Evolutionary conservation across 306 rosid species (phyloP).

Genomic region (Quercus gilva): DNA sequence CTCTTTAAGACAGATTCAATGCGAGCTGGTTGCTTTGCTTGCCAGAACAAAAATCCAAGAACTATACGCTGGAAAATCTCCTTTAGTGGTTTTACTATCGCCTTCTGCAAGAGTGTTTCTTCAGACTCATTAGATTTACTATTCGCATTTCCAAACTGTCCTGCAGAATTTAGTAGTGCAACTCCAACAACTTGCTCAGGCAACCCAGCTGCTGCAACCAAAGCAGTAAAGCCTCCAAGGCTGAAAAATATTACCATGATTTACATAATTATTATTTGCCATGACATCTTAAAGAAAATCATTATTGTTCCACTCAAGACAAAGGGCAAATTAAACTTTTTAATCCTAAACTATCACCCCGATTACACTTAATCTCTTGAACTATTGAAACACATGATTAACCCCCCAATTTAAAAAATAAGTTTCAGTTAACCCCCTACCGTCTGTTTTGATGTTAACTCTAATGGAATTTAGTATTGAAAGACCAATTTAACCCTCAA

Average conservation of each 20-base stretch:
- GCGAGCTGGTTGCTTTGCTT: conserved; percentile 85
- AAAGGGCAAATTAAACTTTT: too few relatives aligned
- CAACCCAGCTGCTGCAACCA: conserved; percentile 76
- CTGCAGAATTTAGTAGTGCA: conserved; percentile 81
- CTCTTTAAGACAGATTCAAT: conserved; percentile 74
- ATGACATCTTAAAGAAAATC: not conserved
- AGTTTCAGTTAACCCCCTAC: too few relatives aligned
- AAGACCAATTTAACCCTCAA: too few relatives aligned
- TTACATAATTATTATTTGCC: conserved; percentile 5
- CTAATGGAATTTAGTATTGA: too few relatives aligned
- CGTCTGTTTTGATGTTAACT: too few relatives aligned
- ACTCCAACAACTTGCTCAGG: conserved; percentile 74
- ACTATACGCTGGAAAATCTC: conserved; percentile 76
- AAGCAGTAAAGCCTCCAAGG: conserved; percentile 93
- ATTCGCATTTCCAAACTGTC: conserved; percentile 75
- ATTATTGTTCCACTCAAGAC: not conserved
- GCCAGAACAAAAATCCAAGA: conserved; percentile 93
- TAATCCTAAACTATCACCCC: too few relatives aligned
- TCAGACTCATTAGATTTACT: conserved; percentile 42
- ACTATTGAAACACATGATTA: too few relatives aligned
- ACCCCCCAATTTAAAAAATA: too few relatives aligned
- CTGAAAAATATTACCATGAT: conserved; percentile 48
- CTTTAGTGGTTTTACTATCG: conserved; percentile 68
- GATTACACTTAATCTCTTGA: too few relatives aligned
- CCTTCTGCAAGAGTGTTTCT: conserved; percentile 61